Percentiles rank a stretch among this genome's conserved stretches.
Conservation (phyloP, 1,284 basidiomycete species). For the Ceratobasidium sp. region DNA sequence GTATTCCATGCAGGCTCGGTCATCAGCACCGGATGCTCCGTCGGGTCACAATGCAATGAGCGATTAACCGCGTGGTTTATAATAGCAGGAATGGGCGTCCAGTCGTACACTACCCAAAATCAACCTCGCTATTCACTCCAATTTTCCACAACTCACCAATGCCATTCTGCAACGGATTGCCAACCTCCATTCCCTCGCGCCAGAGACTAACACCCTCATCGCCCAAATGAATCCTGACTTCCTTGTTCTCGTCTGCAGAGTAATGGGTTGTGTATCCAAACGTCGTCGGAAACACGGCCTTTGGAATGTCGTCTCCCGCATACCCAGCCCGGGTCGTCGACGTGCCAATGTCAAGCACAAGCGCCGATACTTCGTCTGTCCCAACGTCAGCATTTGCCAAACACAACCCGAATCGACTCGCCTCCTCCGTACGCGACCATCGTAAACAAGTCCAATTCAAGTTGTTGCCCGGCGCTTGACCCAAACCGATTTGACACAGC, state of each 20-base stretch:
- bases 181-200: constrained; percentile 85
- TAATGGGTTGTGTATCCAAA: constrained; percentile 74
- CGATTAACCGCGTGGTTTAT: constrained; percentile 77
- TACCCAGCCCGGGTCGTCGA: constrained; percentile 91
- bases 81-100: constrained; percentile 73
- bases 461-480: not conserved
- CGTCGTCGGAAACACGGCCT: constrained; percentile 85
- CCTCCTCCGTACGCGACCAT: constrained; percentile 79
- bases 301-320: constrained; percentile 96
- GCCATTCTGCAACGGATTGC: constrained; percentile 83
- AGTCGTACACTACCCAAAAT: constrained; percentile 69
- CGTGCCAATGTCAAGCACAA: constrained; percentile 93
- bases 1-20: constrained; percentile 98
- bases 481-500: constrained; percentile 23
- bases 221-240: constrained; percentile 79
- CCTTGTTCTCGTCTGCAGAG: constrained; percentile 50
- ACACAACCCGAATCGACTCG: constrained; percentile 49
- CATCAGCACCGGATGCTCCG: constrained; percentile 89
- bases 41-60: constrained; percentile 71
- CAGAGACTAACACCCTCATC: constrained; percentile 92
- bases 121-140: constrained; percentile 1
- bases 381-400: constrained; percentile 20
- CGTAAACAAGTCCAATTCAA: constrained; percentile 38
- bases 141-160: constrained; percentile 64
- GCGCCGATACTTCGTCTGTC: constrained; percentile 88